Evolutionary conservation across 345 rosid genomes (phyloP), one percentile per base, ranked within the genome.

Genomic region (Lepidium aucheri): DNA sequence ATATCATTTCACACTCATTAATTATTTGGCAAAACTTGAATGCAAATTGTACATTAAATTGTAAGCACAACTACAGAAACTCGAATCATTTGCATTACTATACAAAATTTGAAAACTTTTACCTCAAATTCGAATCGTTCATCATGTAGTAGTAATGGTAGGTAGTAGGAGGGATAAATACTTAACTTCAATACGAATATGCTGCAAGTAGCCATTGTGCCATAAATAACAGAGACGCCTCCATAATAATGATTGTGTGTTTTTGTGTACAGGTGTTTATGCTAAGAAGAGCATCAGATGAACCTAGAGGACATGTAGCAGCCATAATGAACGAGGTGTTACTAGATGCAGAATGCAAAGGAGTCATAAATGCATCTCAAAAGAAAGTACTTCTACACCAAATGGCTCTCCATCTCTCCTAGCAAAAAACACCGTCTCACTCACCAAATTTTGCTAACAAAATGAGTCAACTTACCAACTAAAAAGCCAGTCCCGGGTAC

Each of bases 321-420:
- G 90, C 90, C 11, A 85, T 83, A 55, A 81, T 85, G 90, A 74
- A 84, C 4, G 90, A 85, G 56, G 85, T 85, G 4, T 73, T 85
- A 69, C 82, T 80, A 2, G 90, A 85, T 46, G 85, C 90, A 1
- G 85, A 85, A 74, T 81, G 85, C 63, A 85, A 83, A 68, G 90
- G 90, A 67, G 80, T 83, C 24, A 85, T 85, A 52, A 83, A 74
- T 45, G 79, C 87, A 16, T 79, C 85, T 39, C 90, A 85, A 65
- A 83, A 78, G 85, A 85, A 79, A 69, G 68, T 61, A 14, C 77
- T 85, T 16, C 84, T 85, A 46, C 85, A 81, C 46, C 83, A 85
- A 72, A 77, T 83, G 81, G 87, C 90, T 57, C 69, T 85, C 63
- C 77, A 67, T 49, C 86, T 85, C 65, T 73, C 84, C 0, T 81